These are phyloP conservation scores for Fonsecaea monophora DNA, from an alignment of 2,329 filamentous ascomycete species.

Conservation along the genomic window DNA sequence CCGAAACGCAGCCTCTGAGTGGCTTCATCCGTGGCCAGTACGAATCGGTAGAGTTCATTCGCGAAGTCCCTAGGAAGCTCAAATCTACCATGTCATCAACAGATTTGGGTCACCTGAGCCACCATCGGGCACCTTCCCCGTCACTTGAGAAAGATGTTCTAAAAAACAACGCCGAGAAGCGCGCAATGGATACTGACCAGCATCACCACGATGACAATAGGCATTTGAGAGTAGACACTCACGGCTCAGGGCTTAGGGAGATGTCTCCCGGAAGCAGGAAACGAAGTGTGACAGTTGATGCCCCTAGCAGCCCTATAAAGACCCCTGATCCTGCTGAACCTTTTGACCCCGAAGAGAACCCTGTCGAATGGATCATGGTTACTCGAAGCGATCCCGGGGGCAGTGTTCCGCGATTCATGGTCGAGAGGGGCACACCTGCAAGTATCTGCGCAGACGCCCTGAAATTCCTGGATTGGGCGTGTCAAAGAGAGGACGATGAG, in stretches of 20 bases:
- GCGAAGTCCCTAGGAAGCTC: conserved; percentile 72
- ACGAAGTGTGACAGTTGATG: conserved; percentile 35
- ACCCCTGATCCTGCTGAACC: conserved; percentile 21
- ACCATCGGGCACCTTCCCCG: conserved; percentile 38
- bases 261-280: conserved; percentile 30
- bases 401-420: conserved; percentile 85
- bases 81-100: conserved; percentile 55
- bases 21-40: conserved; percentile 86
- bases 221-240: conserved; percentile 27
- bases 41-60: conserved; percentile 88
- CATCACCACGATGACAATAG: conserved; percentile 21
- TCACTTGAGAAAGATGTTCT: conserved; percentile 52
- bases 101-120: conserved; percentile 47
- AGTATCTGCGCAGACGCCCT: conserved; percentile 79
- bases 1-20: conserved; percentile 70
- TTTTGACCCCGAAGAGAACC: conserved; percentile 63
- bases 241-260: conserved; percentile 27
- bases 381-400: conserved; percentile 88
- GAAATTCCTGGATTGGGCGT: conserved; percentile 83
- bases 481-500: conserved; percentile 56
- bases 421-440: conserved; percentile 84
- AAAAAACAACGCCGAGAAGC: conserved; percentile 49
- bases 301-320: conserved; percentile 14
- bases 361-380: conserved; percentile 91
- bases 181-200: conserved; percentile 8